Evolutionary conservation across 2,329 filamentous ascomycete genomes (phyloP), one percentile per base, ranked within the genome.

Genomic region (Alternaria ventricosa): DNA sequence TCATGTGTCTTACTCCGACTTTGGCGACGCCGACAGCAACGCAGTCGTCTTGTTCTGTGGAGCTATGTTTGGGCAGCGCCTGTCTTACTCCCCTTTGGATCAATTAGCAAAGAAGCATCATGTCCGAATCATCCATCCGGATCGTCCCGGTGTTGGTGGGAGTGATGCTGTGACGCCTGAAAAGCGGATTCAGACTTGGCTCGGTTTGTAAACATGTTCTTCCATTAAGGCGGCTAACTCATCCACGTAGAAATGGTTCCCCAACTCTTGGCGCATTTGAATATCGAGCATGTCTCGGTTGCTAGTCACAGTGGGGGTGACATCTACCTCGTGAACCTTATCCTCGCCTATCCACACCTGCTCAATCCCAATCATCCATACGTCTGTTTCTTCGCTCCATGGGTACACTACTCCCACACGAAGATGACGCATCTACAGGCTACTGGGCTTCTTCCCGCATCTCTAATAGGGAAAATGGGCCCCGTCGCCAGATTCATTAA

Each of bases 231-330:
- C 12, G 8, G 23, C 10, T 27, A 41, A 45, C 61, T 68, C 18
- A 68, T 22, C 20, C 12, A 22, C 22, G 27, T 55, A 78, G 75
- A 78, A 62, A 70, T 78, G 64, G 63, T 76, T 10, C 76, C 74
- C 43, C 61, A 63, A 11, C 71, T 78, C 36, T 66, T 78, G 30
- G 50, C 63, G 22, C 72, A 77, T 50, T 70, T 79, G n/a, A 50
- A 66, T 13, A 71, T 79, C 47, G 27, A 64, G n/a, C 65, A 76
- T 56, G 65, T 78, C 20, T 74, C 75, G n/a, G 57, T 78, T 22
- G 74, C 75, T 36, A 74, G 74, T 51, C 74, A 78, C 61, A 78
- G 75, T 49, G 75, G 73, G 43, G 76, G 76, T 36, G 64, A 65
- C 46, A 69, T 77, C 53, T 78, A 77, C 65, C 65, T 70, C 13